Evolutionary conservation across 805 yeast genomes (phyloP), one percentile per base, ranked within the genome.

Genomic region (Myxozyma neotropica): DNA sequence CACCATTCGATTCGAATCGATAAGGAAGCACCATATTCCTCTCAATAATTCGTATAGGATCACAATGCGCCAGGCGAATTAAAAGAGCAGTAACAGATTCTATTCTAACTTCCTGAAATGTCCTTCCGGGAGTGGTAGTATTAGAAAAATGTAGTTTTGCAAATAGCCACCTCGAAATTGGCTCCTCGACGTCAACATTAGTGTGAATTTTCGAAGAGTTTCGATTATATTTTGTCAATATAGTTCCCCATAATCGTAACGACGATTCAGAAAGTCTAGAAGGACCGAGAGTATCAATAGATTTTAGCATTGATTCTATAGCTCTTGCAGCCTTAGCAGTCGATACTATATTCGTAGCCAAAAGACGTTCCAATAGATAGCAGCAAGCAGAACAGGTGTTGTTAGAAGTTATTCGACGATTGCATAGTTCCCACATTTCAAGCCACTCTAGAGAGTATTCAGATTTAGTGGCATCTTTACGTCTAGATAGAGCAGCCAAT

Each of bases 231-330:
- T 27, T n/a, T n/a, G 27, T 27, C 13, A 39, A 13, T 5, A 48
- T 17, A 27, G 48, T n/a, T 15, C 31, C 7, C 38, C 21, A 23
- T 40, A 40, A 15, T 13, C 12, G 17, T 5, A 61, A 10, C 1
- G 65, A 53, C n/a, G 58, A 53, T 10, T 53, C 58, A 15, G 49
- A 21, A 6, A 61, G 15, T 21, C 19, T 45, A 2, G 29, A 23
- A 24, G 59, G 60, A 1, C 60, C 60, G 21, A 57, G 27, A 6
- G 58, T 40, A 8, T 57, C 62, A 27, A 57, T 38, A 3, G 59
- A 57, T 10, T 10, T 3, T 2, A 49, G 17, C 46, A 53, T 50
- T 21, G 57, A 26, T 2, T 50, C 54, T 5, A 49, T 45, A 3
- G 36, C 8, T 5, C 7, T 31, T 10, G 51, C 10, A 2, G 55